Base-by-base conservation (phyloP, 2,329 filamentous ascomycete species). In the Fusarium sp. region DNA sequence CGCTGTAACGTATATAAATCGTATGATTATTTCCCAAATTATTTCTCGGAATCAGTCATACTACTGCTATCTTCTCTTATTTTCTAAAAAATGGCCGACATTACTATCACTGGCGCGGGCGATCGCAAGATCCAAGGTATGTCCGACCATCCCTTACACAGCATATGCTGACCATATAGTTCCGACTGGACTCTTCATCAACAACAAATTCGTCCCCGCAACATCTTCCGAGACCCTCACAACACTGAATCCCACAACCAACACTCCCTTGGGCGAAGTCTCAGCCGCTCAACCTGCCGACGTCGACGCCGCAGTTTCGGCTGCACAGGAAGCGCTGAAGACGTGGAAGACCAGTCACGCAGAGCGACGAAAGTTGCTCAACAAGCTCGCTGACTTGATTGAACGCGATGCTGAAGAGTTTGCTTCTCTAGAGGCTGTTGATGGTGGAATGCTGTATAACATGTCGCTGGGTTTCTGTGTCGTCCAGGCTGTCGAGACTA, bases 391-490 rank as follows among this genome's bases (percentile, higher is more conserved):
- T 74, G 88, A 94, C 32, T 83, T 96, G 32, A 85, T 90, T 71
- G 91, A 94, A 82, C 85, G 91, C 82, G 89, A 96, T 79, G 69
- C 83, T 14, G 89, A 94, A 40, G 83, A 88, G 21, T 84, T 97
- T 62, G 90, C 92, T 32, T 86, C 92, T 4, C 88, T 96, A 57
- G 93, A 97, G 83, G 88, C 92, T 21, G 85, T 95, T 49, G 93
- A 94, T 83, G 92, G 94, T 74, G 93, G 91, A 78, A 93, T 93
- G 84, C 86, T 90, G 63, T 86, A 92, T 76, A 84, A 78, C 72
- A 88, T 72, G 89, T 86, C 77, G 0, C n/a, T 66, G 1, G 63
- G 63, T 0, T 34, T 66, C 32, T 66, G 63, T 89, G 87, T 81
- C 79, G 34, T 40, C 1, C 67, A 70, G 1, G 56, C 66, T 8